These are phyloP conservation scores for Mitragyna speciosa DNA, from an alignment of 257 asterid species.

Conservation along the genomic window DNA sequence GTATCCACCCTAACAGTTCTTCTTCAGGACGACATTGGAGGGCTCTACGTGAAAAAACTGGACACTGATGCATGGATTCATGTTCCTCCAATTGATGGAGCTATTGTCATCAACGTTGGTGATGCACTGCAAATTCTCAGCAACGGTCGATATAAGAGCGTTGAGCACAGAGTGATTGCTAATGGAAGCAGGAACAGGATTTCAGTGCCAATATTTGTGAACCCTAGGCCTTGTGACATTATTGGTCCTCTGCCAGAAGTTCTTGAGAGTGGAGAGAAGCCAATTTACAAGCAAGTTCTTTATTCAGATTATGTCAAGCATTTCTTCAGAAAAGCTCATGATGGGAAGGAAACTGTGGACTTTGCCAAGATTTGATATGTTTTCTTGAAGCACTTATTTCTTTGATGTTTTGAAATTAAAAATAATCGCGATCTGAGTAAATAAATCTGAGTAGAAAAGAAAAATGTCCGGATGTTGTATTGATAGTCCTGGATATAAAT, in stretches of 20 bases:
- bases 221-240: slow-evolving; percentile 27
- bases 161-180: slow-evolving; percentile 33
- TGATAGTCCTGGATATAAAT: too few relatives aligned
- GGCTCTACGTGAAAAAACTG: slow-evolving; percentile 28
- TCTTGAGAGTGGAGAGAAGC: slow-evolving; percentile 23
- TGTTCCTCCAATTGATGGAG: slow-evolving; percentile 30
- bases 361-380: slow-evolving; percentile 29
- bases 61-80: slow-evolving; percentile 26
- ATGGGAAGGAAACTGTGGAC: slow-evolving; percentile 34
- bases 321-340: slow-evolving; percentile 39
- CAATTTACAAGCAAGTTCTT: slow-evolving; percentile 30
- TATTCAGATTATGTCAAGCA: slow-evolving; percentile 38
- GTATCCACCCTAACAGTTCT: slow-evolving; percentile 33
- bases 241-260: slow-evolving; percentile 36
- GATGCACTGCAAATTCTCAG: slow-evolving; percentile 37
- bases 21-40: slow-evolving; percentile 38
- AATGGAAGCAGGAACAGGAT: slow-evolving; percentile 25
- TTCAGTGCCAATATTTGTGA: slow-evolving; percentile 35
- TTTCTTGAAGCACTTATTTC: too few relatives aligned
- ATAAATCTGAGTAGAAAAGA: too few relatives aligned
- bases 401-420: too few relatives aligned
- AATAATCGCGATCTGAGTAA: too few relatives aligned
- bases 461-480: too few relatives aligned
- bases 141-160: slow-evolving; percentile 33
- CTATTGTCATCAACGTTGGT: slow-evolving; percentile 37